Evolutionary conservation across 495 filamentous ascomycete species (phyloP).

Genomic region (Neurospora sp.): DNA sequence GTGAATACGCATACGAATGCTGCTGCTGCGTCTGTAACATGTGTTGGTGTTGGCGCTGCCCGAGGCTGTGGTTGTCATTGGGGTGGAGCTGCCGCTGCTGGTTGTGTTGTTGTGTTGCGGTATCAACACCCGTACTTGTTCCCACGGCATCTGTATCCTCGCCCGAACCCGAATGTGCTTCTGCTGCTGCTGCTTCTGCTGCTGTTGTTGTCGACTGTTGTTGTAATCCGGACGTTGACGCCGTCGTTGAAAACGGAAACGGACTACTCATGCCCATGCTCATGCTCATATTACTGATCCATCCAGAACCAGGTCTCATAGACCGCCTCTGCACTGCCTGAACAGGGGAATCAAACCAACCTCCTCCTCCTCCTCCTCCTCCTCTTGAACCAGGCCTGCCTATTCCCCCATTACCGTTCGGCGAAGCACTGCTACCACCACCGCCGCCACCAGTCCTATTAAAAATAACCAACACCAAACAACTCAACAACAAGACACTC

Average conservation of each 20-base stretch:
- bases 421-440: background rate
- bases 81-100: background rate
- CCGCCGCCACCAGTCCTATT: slow-evolving; percentile 28
- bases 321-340: background rate
- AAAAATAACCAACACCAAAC: slow-evolving; percentile 81
- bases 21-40: background rate
- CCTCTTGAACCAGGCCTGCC: background rate
- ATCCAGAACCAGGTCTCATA: background rate
- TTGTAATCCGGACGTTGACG: background rate
- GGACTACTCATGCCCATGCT: background rate
- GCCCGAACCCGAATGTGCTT: background rate
- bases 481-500: slow-evolving; percentile 74
- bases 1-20: background rate
- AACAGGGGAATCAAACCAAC: background rate
- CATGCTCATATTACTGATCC: background rate
- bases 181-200: background rate
- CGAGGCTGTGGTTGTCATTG: background rate
- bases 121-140: background rate
- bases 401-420: background rate
- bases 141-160: background rate
- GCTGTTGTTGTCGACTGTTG: background rate
- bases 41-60: background rate
- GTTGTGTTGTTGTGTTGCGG: background rate
- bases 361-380: background rate
- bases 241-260: background rate